phyloP scores from a whole-genome alignment of 345 rosid species.

The Salix koriyanagi region DNA sequence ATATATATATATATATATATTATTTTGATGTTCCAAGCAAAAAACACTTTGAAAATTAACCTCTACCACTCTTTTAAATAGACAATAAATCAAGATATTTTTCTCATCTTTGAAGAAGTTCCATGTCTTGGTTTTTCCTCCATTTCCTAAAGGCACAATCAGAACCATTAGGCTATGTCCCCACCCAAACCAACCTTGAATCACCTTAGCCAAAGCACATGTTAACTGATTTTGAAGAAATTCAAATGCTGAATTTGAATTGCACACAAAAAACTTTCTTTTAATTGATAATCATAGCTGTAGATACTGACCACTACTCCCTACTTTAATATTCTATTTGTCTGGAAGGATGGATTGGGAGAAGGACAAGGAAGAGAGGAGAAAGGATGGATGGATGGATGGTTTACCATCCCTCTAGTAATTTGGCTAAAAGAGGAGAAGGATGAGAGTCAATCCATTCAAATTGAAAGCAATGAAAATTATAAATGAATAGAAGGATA shows the following conservation, averaged over 20 bases:
- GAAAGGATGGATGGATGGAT: no score
- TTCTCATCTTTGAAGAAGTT: not conserved
- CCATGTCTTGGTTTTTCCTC: not conserved
- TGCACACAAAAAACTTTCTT: not conserved
- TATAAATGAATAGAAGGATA: no score
- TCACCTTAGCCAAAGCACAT: not conserved
- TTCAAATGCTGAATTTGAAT: not conserved
- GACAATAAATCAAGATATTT: not conserved
- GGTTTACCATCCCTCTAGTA: no score
- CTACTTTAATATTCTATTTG: not conserved
- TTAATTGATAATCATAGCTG: not conserved
- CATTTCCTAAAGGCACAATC: not conserved
- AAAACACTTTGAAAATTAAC: no score
- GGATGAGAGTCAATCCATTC: no score
- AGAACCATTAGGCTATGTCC: not conserved
- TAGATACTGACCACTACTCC: not conserved
- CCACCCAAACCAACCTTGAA: not conserved
- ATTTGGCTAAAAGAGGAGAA: no score
- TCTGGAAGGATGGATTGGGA: no score
- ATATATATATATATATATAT: no score
- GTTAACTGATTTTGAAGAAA: not conserved
- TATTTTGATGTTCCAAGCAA: no score
- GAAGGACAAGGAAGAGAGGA: no score
- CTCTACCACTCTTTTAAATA: no score
- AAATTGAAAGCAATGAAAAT: no score